Evolutionary conservation across 1,284 basidiomycete species (phyloP).

Genomic region (Apiotrichum veenhuisii): DNA sequence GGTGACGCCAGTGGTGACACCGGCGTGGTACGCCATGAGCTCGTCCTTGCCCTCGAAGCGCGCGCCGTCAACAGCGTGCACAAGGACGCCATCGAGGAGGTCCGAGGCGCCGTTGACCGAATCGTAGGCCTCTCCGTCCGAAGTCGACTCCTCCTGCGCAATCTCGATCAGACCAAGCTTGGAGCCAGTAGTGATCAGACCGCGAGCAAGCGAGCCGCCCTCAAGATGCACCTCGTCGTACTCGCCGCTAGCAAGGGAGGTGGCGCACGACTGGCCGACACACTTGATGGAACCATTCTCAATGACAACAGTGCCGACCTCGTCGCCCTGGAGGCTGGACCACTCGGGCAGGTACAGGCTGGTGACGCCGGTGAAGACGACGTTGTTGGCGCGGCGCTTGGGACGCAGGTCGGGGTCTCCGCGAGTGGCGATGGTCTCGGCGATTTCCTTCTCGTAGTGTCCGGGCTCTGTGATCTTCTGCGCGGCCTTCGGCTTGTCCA

Average conservation of each 20-base stretch:
- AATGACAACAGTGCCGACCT: slow-evolving; percentile 30
- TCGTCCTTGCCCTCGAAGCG: slow-evolving; percentile 66
- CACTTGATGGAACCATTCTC: slow-evolving; percentile 48
- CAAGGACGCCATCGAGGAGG: slow-evolving; percentile 57
- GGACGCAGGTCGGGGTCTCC: slow-evolving; percentile 46
- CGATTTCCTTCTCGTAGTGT: slow-evolving; percentile 41
- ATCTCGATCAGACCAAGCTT: slow-evolving; percentile 51
- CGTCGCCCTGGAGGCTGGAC: neutral
- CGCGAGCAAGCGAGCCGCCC: slow-evolving; percentile 49
- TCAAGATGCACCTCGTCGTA: slow-evolving; percentile 46
- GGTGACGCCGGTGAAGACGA: slow-evolving; percentile 47
- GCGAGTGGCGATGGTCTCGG: slow-evolving; percentile 35
- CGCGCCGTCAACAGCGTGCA: slow-evolving; percentile 68
- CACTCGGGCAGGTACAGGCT: slow-evolving; percentile 26
- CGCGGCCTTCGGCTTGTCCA: slow-evolving; percentile 40
- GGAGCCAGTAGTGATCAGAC: slow-evolving; percentile 49
- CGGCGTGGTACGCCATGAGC: slow-evolving; percentile 54
- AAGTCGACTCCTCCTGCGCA: slow-evolving; percentile 60
- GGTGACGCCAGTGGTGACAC: slow-evolving; percentile 61
- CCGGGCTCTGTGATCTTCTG: slow-evolving; percentile 39
- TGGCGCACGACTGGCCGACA: slow-evolving; percentile 29
- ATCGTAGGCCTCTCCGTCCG: slow-evolving; percentile 55
- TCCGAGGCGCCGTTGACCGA: slow-evolving; percentile 49
- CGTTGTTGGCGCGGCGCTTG: slow-evolving; percentile 30
- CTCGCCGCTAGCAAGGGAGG: slow-evolving; percentile 7